Evolutionary conservation across 305 asterid species (phyloP).

Genomic region (Fraxinus baroniana): DNA sequence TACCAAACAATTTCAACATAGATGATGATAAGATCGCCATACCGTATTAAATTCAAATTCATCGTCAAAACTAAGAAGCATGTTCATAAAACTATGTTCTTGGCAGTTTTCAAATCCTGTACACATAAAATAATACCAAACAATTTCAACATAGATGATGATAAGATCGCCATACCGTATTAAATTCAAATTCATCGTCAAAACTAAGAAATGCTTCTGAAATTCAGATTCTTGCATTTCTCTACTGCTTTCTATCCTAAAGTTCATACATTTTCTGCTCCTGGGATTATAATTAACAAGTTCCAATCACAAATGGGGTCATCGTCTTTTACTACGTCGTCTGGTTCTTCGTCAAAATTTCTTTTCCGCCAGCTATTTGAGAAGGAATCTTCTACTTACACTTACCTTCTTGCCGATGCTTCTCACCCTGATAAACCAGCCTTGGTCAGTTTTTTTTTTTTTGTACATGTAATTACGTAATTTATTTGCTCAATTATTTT

Average conservation of each 20-base stretch:
- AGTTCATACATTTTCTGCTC: constrained; percentile 1
- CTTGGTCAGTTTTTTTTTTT: constrained; percentile 37
- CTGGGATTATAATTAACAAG: constrained; percentile 17
- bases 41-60: not conserved
- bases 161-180: not conserved
- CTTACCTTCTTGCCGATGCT: constrained; percentile 92
- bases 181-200: not conserved
- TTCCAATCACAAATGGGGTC: constrained; percentile 41
- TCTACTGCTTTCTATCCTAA: constrained; percentile 22
- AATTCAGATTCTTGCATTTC: constrained; percentile 29
- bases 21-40: not conserved
- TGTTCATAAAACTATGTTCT: not conserved
- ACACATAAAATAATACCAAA: not conserved
- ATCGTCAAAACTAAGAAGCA: constrained; percentile 6
- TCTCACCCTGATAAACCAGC: constrained; percentile 92
- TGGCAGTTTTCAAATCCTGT: not conserved
- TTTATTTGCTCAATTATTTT: not conserved
- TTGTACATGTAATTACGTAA: not conserved
- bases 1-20: not conserved
- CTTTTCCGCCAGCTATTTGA: constrained; percentile 79
- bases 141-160: not conserved
- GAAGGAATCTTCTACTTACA: constrained; percentile 88
- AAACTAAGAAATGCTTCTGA: constrained; percentile 36
- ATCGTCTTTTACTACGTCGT: constrained; percentile 48
- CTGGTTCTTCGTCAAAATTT: constrained; percentile 33